Evolutionary conservation across 192 early-diverging fungal species (phyloP).

Genomic region (Linnemannia schmuckeri): DNA sequence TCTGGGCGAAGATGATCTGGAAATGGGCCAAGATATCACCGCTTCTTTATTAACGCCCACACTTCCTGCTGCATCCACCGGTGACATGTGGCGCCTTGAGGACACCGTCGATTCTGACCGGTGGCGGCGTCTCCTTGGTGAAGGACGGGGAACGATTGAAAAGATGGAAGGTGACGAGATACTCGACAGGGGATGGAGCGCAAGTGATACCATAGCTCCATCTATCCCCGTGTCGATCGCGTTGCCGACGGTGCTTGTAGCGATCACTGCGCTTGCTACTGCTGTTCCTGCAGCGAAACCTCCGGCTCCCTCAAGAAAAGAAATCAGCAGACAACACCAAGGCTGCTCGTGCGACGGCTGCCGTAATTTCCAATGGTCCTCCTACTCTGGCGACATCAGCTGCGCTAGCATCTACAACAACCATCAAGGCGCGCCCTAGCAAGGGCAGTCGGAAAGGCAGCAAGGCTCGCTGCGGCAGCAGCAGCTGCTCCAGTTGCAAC

Average conservation of each 20-base stretch:
- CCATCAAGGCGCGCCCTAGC: neutral
- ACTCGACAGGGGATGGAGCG: neutral
- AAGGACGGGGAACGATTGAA: constrained; percentile 25
- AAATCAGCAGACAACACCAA: neutral
- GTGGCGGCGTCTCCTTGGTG: neutral
- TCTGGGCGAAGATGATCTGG: constrained; percentile 36
- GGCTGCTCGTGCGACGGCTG: neutral
- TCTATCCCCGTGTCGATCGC: neutral
- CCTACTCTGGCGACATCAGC: neutral
- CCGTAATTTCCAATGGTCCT: neutral
- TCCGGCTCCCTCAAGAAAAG: neutral
- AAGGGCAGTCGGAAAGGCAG: constrained; percentile 40
- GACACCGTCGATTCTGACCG: neutral
- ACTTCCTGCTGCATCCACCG: neutral
- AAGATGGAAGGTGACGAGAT: constrained; percentile 8
- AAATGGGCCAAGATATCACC: constrained; percentile 19
- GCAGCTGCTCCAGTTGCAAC: neutral
- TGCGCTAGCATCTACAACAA: neutral
- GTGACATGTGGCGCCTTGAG: neutral
- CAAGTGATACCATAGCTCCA: neutral
- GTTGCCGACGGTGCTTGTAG: neutral
- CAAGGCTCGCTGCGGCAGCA: constrained; percentile 1
- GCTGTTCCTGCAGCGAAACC: neutral
- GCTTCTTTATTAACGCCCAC: neutral
- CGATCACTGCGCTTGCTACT: neutral